These are phyloP conservation scores for Acorus gramineus DNA, from an alignment of 106 monocot species.

Conservation along the genomic window DNA sequence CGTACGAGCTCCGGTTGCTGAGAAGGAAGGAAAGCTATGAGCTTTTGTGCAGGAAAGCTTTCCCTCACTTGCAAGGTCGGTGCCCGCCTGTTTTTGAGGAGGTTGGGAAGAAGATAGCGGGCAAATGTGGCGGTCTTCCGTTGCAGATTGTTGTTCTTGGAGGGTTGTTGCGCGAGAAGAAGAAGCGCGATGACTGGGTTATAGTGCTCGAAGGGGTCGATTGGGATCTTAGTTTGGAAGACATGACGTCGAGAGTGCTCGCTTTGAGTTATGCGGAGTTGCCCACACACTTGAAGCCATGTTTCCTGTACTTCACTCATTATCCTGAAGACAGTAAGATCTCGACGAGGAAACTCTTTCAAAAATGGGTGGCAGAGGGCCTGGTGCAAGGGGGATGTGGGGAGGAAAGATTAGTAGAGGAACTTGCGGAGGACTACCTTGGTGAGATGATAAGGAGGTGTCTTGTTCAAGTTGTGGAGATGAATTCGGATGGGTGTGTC, in stretches of 20 bases:
- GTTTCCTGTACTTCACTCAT: too few relatives aligned
- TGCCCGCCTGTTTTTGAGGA: constrained; percentile 3
- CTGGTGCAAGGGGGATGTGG: background rate
- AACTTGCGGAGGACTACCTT: background rate
- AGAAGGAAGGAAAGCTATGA: background rate
- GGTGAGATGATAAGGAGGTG: constrained; percentile 10
- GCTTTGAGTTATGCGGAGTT: too few relatives aligned
- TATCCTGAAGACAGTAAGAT: too few relatives aligned
- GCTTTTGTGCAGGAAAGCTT: constrained; percentile 17
- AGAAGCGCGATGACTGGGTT: background rate
- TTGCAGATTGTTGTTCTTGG: constrained; percentile 18
- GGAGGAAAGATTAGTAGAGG: constrained; percentile 1
- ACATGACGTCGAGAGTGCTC: constrained; percentile 1
- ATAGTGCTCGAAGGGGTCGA: background rate
- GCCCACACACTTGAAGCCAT: too few relatives aligned
- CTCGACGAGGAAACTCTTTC: background rate
- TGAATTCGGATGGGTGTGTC: too few relatives aligned
- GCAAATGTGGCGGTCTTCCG: constrained; percentile 18
- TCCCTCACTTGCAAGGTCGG: background rate
- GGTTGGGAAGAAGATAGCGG: background rate
- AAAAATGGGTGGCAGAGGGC: constrained; percentile 26
- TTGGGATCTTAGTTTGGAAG: background rate
- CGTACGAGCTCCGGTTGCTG: background rate
- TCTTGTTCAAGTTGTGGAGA: background rate
- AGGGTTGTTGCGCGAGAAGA: constrained; percentile 10